Evolutionary conservation across 495 filamentous ascomycete genomes (phyloP).

Genomic region (Lichenothelia convexa): DNA sequence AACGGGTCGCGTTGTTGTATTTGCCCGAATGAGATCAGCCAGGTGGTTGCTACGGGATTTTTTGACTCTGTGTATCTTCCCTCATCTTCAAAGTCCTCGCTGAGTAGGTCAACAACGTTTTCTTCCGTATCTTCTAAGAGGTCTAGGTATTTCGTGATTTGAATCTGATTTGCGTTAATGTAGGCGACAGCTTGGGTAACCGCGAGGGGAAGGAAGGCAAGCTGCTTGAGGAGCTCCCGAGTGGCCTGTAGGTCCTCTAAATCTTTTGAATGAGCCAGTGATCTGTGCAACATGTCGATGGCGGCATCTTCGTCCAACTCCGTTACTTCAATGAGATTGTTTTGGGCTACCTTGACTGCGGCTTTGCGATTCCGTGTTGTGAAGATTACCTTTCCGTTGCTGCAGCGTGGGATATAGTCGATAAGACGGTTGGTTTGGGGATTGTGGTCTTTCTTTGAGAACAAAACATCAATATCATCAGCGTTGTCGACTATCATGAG

Average conservation of each 20-base stretch:
- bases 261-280: too few relatives aligned
- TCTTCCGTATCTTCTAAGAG: not conserved
- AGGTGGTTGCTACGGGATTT: constrained; percentile 2
- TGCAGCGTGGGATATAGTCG: not conserved
- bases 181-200: constrained; percentile 28
- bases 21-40: constrained; percentile 3
- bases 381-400: not conserved
- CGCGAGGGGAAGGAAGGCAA: constrained; percentile 24
- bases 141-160: constrained; percentile 1
- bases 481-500: constrained; percentile 24
- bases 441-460: not conserved
- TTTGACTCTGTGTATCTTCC: not conserved
- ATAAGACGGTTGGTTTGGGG: not conserved
- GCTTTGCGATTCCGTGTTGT: not conserved
- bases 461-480: constrained; percentile 18
- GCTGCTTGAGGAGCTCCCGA: constrained; percentile 12
- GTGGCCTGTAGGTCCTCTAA: not conserved
- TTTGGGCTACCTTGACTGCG: not conserved
- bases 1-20: not conserved
- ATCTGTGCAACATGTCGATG: not conserved
- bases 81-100: not conserved
- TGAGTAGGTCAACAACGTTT: not conserved
- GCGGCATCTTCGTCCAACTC: not conserved
- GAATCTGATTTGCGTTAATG: constrained; percentile 10
- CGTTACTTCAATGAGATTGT: not conserved